Percentiles rank a stretch among this genome's conserved stretches.
phyloP scores from a whole-genome alignment of 108 stramenopile species.

The Fistulifera solaris region DNA sequence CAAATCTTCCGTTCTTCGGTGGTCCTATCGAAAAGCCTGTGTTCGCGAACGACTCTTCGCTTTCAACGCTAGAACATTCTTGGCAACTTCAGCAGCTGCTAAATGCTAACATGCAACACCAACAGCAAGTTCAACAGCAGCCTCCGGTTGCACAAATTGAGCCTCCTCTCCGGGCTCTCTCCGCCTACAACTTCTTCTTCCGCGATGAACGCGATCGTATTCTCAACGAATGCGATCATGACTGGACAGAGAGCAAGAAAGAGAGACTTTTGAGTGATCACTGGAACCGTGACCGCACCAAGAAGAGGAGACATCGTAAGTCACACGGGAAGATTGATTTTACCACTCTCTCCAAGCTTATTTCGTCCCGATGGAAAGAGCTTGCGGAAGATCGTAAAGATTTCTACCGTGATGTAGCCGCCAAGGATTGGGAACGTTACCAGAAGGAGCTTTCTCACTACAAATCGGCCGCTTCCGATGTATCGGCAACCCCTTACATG shows the following conservation, averaged over 20 bases:
- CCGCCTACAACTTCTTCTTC: slow-evolving; percentile 25
- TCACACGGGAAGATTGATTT: slow-evolving; percentile 45
- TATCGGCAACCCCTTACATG: background rate
- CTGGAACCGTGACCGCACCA: slow-evolving; percentile 18
- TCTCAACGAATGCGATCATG: slow-evolving; percentile 6
- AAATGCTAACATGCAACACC: no score
- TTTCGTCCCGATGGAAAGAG: slow-evolving; percentile 37
- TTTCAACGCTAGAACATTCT: no score
- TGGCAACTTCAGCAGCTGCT: no score
- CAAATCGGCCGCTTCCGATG: slow-evolving; percentile 3
- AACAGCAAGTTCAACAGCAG: no score
- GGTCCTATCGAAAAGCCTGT: no score
- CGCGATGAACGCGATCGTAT: slow-evolving; percentile 17
- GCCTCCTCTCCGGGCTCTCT: slow-evolving; percentile 12
- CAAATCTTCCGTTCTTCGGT: no score
- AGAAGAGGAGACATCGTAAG: slow-evolving; percentile 27
- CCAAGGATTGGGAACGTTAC: slow-evolving; percentile 21
- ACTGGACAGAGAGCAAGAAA: slow-evolving; percentile 9
- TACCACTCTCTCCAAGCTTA: slow-evolving; percentile 43
- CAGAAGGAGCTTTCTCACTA: slow-evolving; percentile 11
- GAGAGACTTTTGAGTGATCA: slow-evolving; percentile 11
- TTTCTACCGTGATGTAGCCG: slow-evolving; percentile 17
- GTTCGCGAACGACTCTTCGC: no score
- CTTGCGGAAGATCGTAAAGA: slow-evolving; percentile 16
- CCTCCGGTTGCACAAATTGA: no score